Evolutionary conservation across 2,329 filamentous ascomycete genomes (phyloP), one percentile per base, ranked within the genome.

Genomic region (Diaporthe ampelina): DNA sequence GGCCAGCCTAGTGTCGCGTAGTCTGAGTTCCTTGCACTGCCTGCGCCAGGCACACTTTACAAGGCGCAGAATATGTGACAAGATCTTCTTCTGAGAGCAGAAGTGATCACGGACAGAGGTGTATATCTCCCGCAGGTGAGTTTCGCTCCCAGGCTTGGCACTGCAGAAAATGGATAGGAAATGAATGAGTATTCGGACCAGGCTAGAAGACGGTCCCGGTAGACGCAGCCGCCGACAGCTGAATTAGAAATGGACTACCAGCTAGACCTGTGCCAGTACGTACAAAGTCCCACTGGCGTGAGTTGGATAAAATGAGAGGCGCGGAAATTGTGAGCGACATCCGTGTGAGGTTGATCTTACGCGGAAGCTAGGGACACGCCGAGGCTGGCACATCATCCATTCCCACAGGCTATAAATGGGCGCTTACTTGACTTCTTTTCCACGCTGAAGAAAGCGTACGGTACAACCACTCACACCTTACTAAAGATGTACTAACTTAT

Each of bases 321-420:
- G 43, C 61, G 29, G 61, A 43, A 43, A 67, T 67, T 67, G 45
- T 67, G 61, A 52, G 29, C 29, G 43, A 37, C 61, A 29, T 32
- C 52, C 37, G 52, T 9, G 29, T 35, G 43, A 52, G 43, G 43
- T 35, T 50, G 43, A 17, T 24, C 21, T 37, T 15, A 35, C 43
- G 35, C 35, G 61, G 45, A 21, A 10, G 40, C 59, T 48, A 48
- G 59, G 21, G 17, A 48, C 59, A 45, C 59, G 35, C 58, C 58
- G 58, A 61, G 37, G 58, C 43, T 61, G n/a, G 37, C 17, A 29
- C n/a, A 45, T 63, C 59, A 45, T 26, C 26, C 59, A 45, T 26
- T 21, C 40, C 40, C 59, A 21, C 40, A 29, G 21, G 45, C 4
- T 43, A 10, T 10, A 7, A 56, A 15, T 32, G 2, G 9, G 7